Evolutionary conservation across 768 basidiomycete genomes (phyloP).

Genomic region (Pleurotus citrinopileatus): DNA sequence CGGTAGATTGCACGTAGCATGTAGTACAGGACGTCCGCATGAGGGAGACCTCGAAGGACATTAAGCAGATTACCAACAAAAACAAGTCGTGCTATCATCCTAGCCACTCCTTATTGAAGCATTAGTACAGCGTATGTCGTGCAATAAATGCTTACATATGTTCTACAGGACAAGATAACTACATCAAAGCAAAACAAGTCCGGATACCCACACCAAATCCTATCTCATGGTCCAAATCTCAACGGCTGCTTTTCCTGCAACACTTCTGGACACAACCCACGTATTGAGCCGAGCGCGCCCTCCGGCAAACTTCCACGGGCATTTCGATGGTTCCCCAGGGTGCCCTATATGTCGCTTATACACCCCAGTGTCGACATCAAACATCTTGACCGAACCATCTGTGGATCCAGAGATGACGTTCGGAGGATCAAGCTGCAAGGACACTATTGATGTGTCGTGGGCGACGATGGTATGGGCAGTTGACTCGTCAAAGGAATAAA

Average conservation of each 20-base stretch:
- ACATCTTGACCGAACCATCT: slow-evolving; percentile 3
- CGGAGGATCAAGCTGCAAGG: not conserved
- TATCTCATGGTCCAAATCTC: slow-evolving; percentile 5
- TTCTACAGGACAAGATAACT: too few species aligned
- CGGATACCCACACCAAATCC: not conserved
- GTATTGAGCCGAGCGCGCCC: not conserved
- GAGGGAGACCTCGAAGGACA: too few species aligned
- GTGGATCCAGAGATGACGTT: slow-evolving; percentile 2
- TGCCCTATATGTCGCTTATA: not conserved
- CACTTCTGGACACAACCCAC: not conserved
- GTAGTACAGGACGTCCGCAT: too few species aligned
- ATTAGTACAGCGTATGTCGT: too few species aligned
- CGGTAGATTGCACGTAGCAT: too few species aligned
- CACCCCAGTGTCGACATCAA: not conserved
- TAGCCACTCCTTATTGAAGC: too few species aligned
- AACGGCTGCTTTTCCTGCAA: not conserved
- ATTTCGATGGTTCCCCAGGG: not conserved
- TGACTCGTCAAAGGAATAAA: not conserved
- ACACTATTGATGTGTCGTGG: not conserved
- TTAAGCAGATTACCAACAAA: too few species aligned
- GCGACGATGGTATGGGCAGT: not conserved
- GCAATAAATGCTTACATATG: too few species aligned
- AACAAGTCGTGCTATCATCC: too few species aligned
- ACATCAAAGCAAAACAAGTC: not conserved
- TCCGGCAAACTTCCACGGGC: slow-evolving; percentile 3